A percentile compares a stretch with the other conserved stretches of the same genome.
phyloP scores from a whole-genome alignment of 2,329 filamentous ascomycete species.

The Pyrenophora tritici-repentis region DNA sequence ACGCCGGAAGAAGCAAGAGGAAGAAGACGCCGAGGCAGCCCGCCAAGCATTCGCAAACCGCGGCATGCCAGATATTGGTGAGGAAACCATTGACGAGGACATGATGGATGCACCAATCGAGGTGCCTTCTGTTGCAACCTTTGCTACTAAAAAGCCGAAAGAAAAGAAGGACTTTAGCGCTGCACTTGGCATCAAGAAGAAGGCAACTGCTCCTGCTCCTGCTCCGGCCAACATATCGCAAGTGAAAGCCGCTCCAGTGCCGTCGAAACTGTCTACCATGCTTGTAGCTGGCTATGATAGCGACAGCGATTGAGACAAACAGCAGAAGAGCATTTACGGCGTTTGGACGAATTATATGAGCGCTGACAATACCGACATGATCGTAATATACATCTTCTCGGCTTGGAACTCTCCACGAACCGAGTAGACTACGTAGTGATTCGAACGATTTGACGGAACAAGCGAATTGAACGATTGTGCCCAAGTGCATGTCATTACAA shows the following conservation, averaged over 20 bases:
- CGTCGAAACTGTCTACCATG: conserved; percentile 30
- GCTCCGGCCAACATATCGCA: conserved; percentile 11
- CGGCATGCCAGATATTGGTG: conserved; percentile 53
- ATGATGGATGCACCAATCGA: conserved; percentile 43
- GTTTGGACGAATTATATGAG: neutral
- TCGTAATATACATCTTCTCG: neutral
- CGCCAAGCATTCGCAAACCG: conserved; percentile 70
- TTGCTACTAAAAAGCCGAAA: conserved; percentile 82
- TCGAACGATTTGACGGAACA: no score
- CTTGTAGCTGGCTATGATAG: conserved; percentile 40
- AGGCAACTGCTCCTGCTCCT: conserved; percentile 21
- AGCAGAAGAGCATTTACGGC: neutral
- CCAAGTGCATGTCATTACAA: no score
- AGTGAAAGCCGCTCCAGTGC: conserved; percentile 15
- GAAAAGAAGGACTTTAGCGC: conserved; percentile 83
- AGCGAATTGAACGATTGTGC: no score
- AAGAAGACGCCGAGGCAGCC: conserved; percentile 83
- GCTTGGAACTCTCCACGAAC: no score
- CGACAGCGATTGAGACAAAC: conserved; percentile 28
- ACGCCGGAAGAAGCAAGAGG: conserved; percentile 69
- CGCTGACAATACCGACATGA: conserved; percentile 4
- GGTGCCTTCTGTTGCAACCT: conserved; percentile 56
- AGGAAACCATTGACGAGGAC: conserved; percentile 56
- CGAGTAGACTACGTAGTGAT: no score
- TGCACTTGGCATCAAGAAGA: conserved; percentile 76